Conservation (phyloP, 1,139 yeast genomes). For the Starmera stellimalicola region DNA sequence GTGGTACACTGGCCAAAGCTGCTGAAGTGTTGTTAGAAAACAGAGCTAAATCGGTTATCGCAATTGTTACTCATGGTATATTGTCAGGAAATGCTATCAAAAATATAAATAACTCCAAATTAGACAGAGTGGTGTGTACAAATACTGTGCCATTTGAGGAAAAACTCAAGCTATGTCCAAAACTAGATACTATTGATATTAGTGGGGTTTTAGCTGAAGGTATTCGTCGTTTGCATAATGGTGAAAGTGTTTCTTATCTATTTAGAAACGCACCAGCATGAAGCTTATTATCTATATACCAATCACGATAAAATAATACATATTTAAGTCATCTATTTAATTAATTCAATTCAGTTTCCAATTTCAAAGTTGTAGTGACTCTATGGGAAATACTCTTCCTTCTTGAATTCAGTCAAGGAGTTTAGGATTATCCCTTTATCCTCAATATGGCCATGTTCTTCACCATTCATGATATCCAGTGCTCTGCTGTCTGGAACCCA, state of each 20-base stretch:
- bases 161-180: constrained; percentile 59
- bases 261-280: constrained; percentile 59
- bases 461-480: constrained; percentile 33
- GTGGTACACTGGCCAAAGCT: constrained; percentile 94
- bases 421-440: constrained; percentile 47
- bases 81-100: constrained; percentile 82
- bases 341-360: not conserved
- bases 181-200: constrained; percentile 74
- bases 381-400: constrained; percentile 32
- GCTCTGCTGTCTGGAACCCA: constrained; percentile 91
- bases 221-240: constrained; percentile 91
- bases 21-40: constrained; percentile 81
- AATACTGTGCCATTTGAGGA: constrained; percentile 90
- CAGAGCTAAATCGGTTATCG: constrained; percentile 79
- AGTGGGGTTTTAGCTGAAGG: constrained; percentile 93
- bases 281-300: not conserved
- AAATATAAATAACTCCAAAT: constrained; percentile 68
- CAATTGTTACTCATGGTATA: constrained; percentile 94
- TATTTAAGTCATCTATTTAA: not conserved
- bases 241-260: constrained; percentile 88
- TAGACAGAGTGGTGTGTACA: constrained; percentile 81
- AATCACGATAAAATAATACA: not conserved
- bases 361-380: not conserved
- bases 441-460: constrained; percentile 34
- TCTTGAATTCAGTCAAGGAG: constrained; percentile 47